Evolutionary conservation across 345 rosid genomes (phyloP), one percentile per base, ranked within the genome.

Genomic region (Pelargonium nanum): DNA sequence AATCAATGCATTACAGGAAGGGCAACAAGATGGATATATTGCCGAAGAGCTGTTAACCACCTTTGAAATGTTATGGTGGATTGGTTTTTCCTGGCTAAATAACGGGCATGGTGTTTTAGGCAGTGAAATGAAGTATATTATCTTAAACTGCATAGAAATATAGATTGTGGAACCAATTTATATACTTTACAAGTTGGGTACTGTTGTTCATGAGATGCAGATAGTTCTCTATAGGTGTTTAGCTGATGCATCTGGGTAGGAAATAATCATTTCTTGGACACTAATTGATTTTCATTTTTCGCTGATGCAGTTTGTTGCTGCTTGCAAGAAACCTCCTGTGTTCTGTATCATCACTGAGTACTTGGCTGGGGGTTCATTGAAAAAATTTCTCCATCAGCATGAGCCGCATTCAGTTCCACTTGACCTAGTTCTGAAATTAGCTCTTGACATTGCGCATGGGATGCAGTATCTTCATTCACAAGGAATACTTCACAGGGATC

Each of bases 391-490:
- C 44, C 88, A 87, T 62, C 88, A 84, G 69, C 91, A 77, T 66
- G 83, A 79, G 68, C 95, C 86, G 1, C 68, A 84, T 74, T 80
- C 91, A 17, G 73, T 87, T 64, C 86, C 95, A n/a, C 81, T 66
- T 58, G 53, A 71, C 65, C 68, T 81, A 51, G 86, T 82, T 65
- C 78, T 87, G 56, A 87, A 82, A 70, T 57, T 84, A 68, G 81
- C 85, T 25, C 77, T 87, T 19, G 88, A 82, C 73, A 87, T 87
- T 75, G 90, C 95, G 23, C 83, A 61, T 5, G 94, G 88, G 26
- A 86, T 84, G 89, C 81, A 78, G 52, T 86, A 77, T 68, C 87
- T 86, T 71, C 94, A 87, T 75, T 79, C 88, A 32, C 77, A 63
- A 65, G 86, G 95, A 40, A 70, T 87, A 58, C 85, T 87, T 57